A percentile compares a stretch with the other conserved stretches of the same genome.
Evolutionary conservation across 768 basidiomycete species (phyloP).

Genomic region (Lentinula sp.): DNA sequence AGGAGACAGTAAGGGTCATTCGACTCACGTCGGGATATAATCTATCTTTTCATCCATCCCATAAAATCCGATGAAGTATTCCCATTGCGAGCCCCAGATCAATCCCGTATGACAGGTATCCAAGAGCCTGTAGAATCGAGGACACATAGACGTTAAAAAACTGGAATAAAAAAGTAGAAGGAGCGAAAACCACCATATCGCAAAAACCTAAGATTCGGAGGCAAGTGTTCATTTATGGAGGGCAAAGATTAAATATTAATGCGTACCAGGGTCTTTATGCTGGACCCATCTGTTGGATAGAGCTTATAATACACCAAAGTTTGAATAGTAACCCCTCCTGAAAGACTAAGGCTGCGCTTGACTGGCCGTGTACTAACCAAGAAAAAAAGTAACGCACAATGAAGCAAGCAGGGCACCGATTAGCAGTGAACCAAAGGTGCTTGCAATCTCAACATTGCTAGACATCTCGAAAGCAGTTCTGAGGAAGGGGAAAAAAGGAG

Average conservation of each 20-base stretch:
- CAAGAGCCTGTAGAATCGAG: conserved; percentile 20
- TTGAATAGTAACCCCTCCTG: conserved; percentile 30
- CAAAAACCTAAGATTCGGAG: conserved; percentile 19
- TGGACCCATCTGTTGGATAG: conserved; percentile 20
- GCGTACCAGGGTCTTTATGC: conserved; percentile 23
- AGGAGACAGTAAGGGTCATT: not conserved
- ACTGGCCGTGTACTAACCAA: not conserved
- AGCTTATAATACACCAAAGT: conserved; percentile 27
- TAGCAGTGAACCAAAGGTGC: conserved; percentile 31
- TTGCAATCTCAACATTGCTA: conserved; percentile 18
- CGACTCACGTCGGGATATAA: conserved; percentile 27
- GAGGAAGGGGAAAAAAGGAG: not conserved
- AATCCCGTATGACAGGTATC: conserved; percentile 31
- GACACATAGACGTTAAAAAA: no score
- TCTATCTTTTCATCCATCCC: conserved; percentile 21
- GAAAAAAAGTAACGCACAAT: conserved; percentile 18
- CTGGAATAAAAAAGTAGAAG: no score
- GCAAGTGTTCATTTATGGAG: not conserved
- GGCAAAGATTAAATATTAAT: not conserved
- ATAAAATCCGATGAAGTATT: conserved; percentile 28
- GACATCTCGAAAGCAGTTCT: not conserved
- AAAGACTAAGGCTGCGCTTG: conserved; percentile 14
- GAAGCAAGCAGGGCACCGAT: conserved; percentile 31
- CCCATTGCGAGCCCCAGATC: conserved; percentile 33
- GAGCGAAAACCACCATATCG: conserved; percentile 19